Base-by-base conservation (phyloP, 2,329 filamentous ascomycete species). In the Monascus ruber region DNA sequence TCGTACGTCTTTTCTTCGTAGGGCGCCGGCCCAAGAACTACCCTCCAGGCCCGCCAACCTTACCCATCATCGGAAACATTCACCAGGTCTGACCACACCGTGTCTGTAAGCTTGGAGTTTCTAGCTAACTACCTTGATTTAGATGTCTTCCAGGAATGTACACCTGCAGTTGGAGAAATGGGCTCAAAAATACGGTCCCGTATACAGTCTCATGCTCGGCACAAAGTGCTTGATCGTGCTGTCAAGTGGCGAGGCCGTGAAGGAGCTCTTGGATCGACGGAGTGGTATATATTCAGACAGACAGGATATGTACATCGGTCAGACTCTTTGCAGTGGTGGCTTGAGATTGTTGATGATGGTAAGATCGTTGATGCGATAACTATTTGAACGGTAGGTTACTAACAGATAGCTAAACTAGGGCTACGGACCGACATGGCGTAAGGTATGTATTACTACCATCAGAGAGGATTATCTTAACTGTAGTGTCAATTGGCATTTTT, bases 271-370 rank as follows among this genome's bases (percentile, higher is more conserved):
- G 8, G 69, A 72, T 47, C 69, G 67, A 49, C 66, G 61, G 35
- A 64, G 60, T 27, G 53, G 52, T 26, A 62, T 64, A 6, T 71
- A 68, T 47, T 69, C 60, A 39, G 54, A 64, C 28, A 53, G 69
- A 4, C 68, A 70, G 1, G 46, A 52, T 0, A 65, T 59, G 1
- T 65, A 68, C 39, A 63, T 72, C 6, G 55, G 59, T 1, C 51
- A 66, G 28, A 47, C 50, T 8, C 49, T 73, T 25, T 69, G 73
- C 36, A 64, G 64, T 3, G 53, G 59, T 2, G 67, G 68, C 2
- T 62, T 72, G 44, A 70, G 73, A 46, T 51, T 71, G 4, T 54
- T 71, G 3, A 47, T 67, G 24, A 70, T 72, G 63, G 17, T 17
- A 17, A 17, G 17, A 17, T 17, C 17, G 17, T 17, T 17, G 17